Base-by-base conservation (phyloP, 2,329 filamentous ascomycete genomes). In the Diplodia seriata region DNA sequence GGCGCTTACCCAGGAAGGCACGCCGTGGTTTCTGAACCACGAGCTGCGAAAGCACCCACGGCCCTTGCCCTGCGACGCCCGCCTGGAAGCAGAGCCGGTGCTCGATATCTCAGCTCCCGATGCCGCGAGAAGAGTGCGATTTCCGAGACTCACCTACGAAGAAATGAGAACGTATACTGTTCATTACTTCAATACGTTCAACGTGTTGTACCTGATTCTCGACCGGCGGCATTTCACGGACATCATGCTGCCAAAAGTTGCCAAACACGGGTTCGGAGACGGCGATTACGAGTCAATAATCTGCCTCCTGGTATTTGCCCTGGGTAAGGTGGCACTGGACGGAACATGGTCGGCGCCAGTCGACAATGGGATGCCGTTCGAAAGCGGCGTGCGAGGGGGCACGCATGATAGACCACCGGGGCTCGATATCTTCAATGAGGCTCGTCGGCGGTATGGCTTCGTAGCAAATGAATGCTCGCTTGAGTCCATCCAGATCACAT, bases 351-450 rank as follows among this genome's bases (percentile, higher is more conserved):
- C 15, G 74, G 76, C 18, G 82, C 86, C 3, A 76, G 86, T 50
- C 63, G 80, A 84, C 49, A 81, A 82, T 14, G 79, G 80, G 1
- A 74, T 47, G 57, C 36, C 36, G 8, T 63, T 63, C 12, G 57
- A 80, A 1, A 86, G 85, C 71, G 85, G 86, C 2, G 77, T 88
- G 29, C 82, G 83, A 50, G 86, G 86, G 14, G 85, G 85, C 1
- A 81, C 82, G 2, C 71, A 75, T 2, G 78, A 81, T 15, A 79
- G 78, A 20, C 87, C 87, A 2, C 87, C 87, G 0, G 87, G 87
- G 0, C 74, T 89, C 2, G 81, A 81, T 1, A 81, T 88, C 43
- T 89, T 89, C 76, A 89, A 89, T 70, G 87, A 89, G 74, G 87
- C 86, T 18, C 81, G 87, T 62, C 83, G 82, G 68, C 80, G 86